These are phyloP conservation scores for Solanum sparsipilum DNA, from an alignment of 257 asterid species.

Conservation along the genomic window DNA sequence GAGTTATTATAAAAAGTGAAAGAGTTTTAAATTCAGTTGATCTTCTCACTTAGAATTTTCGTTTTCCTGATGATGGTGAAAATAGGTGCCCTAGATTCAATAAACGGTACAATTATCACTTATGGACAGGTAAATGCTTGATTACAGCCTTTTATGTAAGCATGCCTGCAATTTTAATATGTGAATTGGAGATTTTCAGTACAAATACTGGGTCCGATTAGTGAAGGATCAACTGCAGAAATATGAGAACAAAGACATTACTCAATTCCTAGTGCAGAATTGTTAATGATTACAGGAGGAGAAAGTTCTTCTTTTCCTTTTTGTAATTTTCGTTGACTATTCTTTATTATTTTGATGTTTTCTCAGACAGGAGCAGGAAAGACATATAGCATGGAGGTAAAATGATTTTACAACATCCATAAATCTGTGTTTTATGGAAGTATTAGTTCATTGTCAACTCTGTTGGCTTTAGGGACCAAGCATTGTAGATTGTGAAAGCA, in stretches of 20 bases:
- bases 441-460: background rate
- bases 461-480: conserved; percentile 50
- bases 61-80: background rate
- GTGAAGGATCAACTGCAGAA: background rate
- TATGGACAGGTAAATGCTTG: conserved; percentile 64
- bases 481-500: conserved; percentile 35
- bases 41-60: background rate
- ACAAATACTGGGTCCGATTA: background rate
- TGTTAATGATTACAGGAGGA: background rate
- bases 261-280: background rate
- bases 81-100: conserved; percentile 54
- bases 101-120: conserved; percentile 67
- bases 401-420: conserved; percentile 2
- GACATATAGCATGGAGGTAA: conserved; percentile 90
- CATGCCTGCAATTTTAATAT: background rate
- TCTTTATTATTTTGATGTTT: conserved; percentile 4
- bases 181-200: background rate
- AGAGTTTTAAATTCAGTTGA: background rate
- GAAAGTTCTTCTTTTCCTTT: background rate
- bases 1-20: background rate
- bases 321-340: background rate
- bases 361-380: conserved; percentile 90
- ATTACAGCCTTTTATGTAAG: background rate
- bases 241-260: background rate
- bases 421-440: background rate